These are phyloP conservation scores for Candida orba DNA, from an alignment of 805 yeast genomes.

Conservation along the genomic window DNA sequence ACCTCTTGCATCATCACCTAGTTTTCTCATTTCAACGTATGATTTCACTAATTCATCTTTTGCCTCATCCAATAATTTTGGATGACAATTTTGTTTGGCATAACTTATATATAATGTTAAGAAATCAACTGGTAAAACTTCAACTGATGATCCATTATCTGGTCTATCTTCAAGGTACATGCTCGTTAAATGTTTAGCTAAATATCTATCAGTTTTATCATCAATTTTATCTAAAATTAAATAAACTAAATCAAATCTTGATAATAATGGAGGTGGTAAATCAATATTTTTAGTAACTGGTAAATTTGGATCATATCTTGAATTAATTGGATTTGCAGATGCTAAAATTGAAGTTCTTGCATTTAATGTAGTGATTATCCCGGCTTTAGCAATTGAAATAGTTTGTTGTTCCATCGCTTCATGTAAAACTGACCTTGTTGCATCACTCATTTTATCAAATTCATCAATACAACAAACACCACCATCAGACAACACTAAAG, in stretches of 20 bases:
- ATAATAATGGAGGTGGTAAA: conserved; percentile 89
- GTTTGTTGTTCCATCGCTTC: conserved; percentile 99
- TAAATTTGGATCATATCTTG: conserved; percentile 88
- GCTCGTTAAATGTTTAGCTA: conserved; percentile 85
- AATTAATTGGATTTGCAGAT: conserved; percentile 94
- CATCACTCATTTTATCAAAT: conserved; percentile 94
- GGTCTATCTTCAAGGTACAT: conserved; percentile 89
- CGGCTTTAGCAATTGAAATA: conserved; percentile 96
- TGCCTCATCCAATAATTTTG: conserved; percentile 74
- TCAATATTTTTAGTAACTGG: conserved; percentile 96
- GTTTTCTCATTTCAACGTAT: conserved; percentile 88
- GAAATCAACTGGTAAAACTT: conserved; percentile 78
- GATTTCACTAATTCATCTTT: conserved; percentile 78
- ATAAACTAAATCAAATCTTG: conserved; percentile 93
- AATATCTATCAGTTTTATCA: conserved; percentile 71
- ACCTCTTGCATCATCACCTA: conserved; percentile 86
- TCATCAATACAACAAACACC: conserved; percentile 99
- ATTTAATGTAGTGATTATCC: conserved; percentile 92
- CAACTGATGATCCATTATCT: conserved; percentile 57
- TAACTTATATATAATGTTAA: conserved; percentile 86
- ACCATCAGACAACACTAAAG: conserved; percentile 92
- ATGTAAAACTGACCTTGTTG: conserved; percentile 90
- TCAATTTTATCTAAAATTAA: conserved; percentile 89
- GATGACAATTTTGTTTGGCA: conserved; percentile 80
- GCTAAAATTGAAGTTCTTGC: conserved; percentile 96